A percentile compares a stretch with the other conserved stretches of the same genome.
Evolutionary conservation across 257 asterid species (phyloP).

Genomic region (Fraxinus quadrangulata): DNA sequence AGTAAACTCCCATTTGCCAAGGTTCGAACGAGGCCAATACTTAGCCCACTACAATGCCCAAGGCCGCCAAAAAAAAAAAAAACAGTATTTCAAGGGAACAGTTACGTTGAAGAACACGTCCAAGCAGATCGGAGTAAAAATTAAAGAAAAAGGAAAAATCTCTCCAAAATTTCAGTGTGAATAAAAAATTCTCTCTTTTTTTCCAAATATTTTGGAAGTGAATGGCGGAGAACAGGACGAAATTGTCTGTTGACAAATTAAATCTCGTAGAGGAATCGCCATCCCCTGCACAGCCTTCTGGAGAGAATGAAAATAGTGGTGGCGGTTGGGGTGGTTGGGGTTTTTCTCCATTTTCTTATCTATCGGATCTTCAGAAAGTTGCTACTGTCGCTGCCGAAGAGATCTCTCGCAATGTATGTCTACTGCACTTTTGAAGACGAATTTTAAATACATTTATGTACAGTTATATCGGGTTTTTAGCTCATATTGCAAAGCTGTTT

Average conservation of each 20-base stretch:
- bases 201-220: not conserved
- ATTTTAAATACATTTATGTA: too few relatives aligned
- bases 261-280: constrained; percentile 20
- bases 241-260: constrained; percentile 30
- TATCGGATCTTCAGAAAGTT: constrained; percentile 53
- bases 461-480: not conserved
- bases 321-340: constrained; percentile 61
- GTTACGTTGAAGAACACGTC: too few relatives aligned
- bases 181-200: too few relatives aligned
- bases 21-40: too few relatives aligned
- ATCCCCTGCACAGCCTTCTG: not conserved
- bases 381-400: constrained; percentile 56
- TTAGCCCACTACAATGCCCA: too few relatives aligned
- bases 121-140: too few relatives aligned
- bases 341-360: constrained; percentile 45
- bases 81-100: too few relatives aligned
- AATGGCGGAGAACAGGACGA: constrained; percentile 36
- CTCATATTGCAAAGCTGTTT: not conserved
- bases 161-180: not conserved
- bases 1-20: too few relatives aligned
- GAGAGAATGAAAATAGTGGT: constrained; percentile 26
- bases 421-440: not conserved
- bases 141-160: too few relatives aligned
- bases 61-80: too few relatives aligned
- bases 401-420: constrained; percentile 54